These are phyloP conservation scores for Conoideocrella luteorostrata DNA, from an alignment of 2,329 filamentous ascomycete genomes.

Conservation along the genomic window DNA sequence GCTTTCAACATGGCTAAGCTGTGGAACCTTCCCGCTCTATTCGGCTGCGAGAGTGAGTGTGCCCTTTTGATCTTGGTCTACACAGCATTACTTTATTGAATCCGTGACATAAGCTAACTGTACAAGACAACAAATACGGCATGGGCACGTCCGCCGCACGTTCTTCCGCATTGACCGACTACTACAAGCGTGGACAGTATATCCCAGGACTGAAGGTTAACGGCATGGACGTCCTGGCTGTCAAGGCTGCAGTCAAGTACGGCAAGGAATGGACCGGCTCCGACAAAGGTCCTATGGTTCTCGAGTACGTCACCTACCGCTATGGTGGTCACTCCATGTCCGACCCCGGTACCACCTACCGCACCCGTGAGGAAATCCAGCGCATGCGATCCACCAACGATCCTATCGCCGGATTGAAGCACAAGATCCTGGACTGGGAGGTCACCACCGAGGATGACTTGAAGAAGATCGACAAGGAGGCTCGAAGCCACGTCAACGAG, in stretches of 20 bases:
- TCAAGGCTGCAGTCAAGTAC: conserved; percentile 93
- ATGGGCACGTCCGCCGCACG: conserved; percentile 97
- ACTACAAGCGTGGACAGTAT: conserved; percentile 99
- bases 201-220: conserved; percentile 99
- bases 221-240: conserved; percentile 97
- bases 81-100: background rate
- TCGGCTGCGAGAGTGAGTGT: conserved; percentile 91
- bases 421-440: conserved; percentile 94
- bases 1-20: conserved; percentile 99
- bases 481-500: conserved; percentile 74
- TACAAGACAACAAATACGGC: conserved; percentile 96
- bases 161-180: conserved; percentile 93
- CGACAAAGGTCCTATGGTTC: conserved; percentile 88
- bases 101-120: conserved; percentile 9
- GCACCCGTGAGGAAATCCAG: conserved; percentile 98
- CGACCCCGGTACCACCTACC: conserved; percentile 97
- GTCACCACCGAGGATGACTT: conserved; percentile 90
- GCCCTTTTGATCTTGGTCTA: background rate
- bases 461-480: conserved; percentile 93
- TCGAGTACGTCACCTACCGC: conserved; percentile 98
- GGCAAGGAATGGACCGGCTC: conserved; percentile 78
- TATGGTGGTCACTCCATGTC: conserved; percentile 99
- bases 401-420: conserved; percentile 95
- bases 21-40: conserved; percentile 92
- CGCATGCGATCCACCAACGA: conserved; percentile 99